phyloP scores from a whole-genome alignment of 129 eudicot species.

The sunflower (Helianthus annuus) region HanXRQr2.0-SUNRISE NC_035442.2:144463029-144463528 shows the following conservation, averaged over 20 bases:
- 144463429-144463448: constrained; percentile 12
- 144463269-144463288: background rate
- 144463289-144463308: background rate
- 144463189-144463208: no score
- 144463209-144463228: no score
- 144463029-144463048: no score
- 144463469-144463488: background rate
- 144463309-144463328: constrained; percentile 36
- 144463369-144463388: constrained; percentile 80
- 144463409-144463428: constrained; percentile 48
- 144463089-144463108: no score
- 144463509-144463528: constrained; percentile 1
- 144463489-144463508: background rate
- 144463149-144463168: no score
- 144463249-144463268: background rate
- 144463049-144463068: no score
- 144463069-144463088: no score
- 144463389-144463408: constrained; percentile 73
- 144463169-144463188: no score
- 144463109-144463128: no score
- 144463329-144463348: constrained; percentile 88
- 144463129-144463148: no score
- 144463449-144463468: constrained; percentile 40
- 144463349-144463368: constrained; percentile 87
- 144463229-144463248: background rate